These are phyloP conservation scores for Centaurea solstitialis DNA, from an alignment of 129 eudicot species.

Conservation along the genomic window DNA sequence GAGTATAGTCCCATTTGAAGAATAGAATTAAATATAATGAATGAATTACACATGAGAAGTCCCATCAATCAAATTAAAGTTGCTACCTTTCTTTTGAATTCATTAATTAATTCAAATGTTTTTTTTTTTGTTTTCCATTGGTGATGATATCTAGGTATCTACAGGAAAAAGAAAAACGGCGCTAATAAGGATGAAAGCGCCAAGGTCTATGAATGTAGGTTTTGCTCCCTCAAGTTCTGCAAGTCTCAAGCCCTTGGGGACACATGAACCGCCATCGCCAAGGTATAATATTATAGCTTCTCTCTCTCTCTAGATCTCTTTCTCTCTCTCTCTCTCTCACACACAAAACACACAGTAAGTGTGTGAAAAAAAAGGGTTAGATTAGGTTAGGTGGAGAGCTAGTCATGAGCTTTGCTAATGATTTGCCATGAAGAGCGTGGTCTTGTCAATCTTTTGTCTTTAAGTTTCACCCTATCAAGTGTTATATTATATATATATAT, in stretches of 20 bases:
- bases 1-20: conserved; percentile 12
- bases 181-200: conserved; percentile 54
- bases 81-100: conserved; percentile 27
- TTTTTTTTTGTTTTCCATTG: conserved; percentile 5
- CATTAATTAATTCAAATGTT: conserved; percentile 9
- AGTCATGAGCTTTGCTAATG: conserved; percentile 18
- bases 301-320: neutral
- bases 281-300: conserved; percentile 32
- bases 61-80: conserved; percentile 39
- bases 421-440: conserved; percentile 32
- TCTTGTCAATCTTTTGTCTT: conserved; percentile 42
- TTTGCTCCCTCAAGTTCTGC: conserved; percentile 97
- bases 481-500: no score
- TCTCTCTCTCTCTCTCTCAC: conserved; percentile 20
- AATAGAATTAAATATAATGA: neutral
- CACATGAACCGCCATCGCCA: conserved; percentile 99
- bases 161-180: conserved; percentile 82
- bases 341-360: neutral
- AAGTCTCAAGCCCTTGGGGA: conserved; percentile 99
- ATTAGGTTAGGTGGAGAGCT: conserved; percentile 7
- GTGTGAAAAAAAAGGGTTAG: neutral
- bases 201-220: conserved; percentile 98
- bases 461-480: conserved; percentile 18
- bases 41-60: conserved; percentile 24
- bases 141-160: conserved; percentile 36